phyloP scores from a whole-genome alignment of 1,139 yeast genomes.

The Pichia norvegensis region DNA sequence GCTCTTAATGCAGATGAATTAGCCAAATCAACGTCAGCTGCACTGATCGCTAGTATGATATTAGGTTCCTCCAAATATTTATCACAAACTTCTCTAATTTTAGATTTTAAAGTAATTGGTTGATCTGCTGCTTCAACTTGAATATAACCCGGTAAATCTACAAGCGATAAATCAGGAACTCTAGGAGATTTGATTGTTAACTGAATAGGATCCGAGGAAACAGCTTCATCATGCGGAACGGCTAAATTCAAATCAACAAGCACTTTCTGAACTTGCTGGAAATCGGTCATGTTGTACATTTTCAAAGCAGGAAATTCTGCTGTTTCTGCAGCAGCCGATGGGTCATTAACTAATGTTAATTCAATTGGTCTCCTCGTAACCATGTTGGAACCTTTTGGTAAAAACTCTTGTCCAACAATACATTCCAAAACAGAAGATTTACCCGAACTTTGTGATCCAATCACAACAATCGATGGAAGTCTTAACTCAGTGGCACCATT shows the following conservation, averaged over 20 bases:
- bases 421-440: constrained; percentile 90
- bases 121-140: constrained; percentile 97
- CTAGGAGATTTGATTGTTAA: constrained; percentile 79
- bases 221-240: constrained; percentile 51
- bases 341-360: constrained; percentile 81
- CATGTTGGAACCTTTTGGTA: constrained; percentile 94
- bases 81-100: constrained; percentile 73
- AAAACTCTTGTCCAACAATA: constrained; percentile 89
- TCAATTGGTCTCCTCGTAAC: constrained; percentile 78
- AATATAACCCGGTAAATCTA: constrained; percentile 95
- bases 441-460: constrained; percentile 97
- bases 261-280: constrained; percentile 77
- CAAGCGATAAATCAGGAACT: constrained; percentile 89
- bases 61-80: constrained; percentile 86
- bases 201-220: constrained; percentile 23
- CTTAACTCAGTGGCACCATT: constrained; percentile 68
- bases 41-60: constrained; percentile 88
- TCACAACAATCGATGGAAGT: constrained; percentile 89
- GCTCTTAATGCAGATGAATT: constrained; percentile 92
- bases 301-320: constrained; percentile 94
- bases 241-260: constrained; percentile 85
- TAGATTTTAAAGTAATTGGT: constrained; percentile 72
- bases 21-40: constrained; percentile 97
- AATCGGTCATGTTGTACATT: constrained; percentile 75
- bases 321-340: constrained; percentile 70